Base-by-base conservation (phyloP, 768 basidiomycete genomes). In the Clavaria fumosa region DNA sequence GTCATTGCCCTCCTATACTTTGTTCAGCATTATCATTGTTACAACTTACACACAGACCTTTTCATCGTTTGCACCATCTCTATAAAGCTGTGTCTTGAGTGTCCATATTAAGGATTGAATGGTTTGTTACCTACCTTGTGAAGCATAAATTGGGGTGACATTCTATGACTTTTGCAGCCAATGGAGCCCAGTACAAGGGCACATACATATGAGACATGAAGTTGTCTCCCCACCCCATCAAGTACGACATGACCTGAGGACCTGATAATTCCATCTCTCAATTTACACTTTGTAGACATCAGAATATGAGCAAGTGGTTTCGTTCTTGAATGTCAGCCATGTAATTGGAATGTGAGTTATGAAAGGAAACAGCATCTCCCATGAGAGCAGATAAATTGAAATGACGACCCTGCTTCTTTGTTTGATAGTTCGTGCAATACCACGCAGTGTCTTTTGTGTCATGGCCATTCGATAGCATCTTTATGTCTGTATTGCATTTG, bases 401-500 rank as follows among this genome's bases (percentile, higher is more conserved):
- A 11, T 36, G 27, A 14, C 44, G 42, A 11, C 35, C 34, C 33
- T 59, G 59, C 22, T 53, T 54, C 31, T 24, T 46, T 9, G 5
- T 48, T 15, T 15, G 50, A 36, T 42, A 60, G 50, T 7, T 30
- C 34, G 34, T 46, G 41, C 9, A 31, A 30, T 71, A 71, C 35
- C 47, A 63, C 0, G 54, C 47, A 0, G 63, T 41, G 3, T 53
- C 47, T 18, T 48, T 52, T 0, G 62, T 65, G 1, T 61, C 58
- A 0, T 4, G 14, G 0, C 55, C 58, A 38, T 56, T 57, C 3
- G 54, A 51, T 0, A 69, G 36, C 0, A 67, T 35, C 37, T 69
- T 67, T 3, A 48, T 36, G 40, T 70, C 60, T 24, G 63, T 52
- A 43, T 69, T 70, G 39, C 33, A 40, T 30, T 30, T 17, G 3